Percentiles rank a stretch among this genome's conserved stretches.
Evolutionary conservation across 352 stramenopile species (phyloP).

Genomic region (Plasmopara halstedii): DNA sequence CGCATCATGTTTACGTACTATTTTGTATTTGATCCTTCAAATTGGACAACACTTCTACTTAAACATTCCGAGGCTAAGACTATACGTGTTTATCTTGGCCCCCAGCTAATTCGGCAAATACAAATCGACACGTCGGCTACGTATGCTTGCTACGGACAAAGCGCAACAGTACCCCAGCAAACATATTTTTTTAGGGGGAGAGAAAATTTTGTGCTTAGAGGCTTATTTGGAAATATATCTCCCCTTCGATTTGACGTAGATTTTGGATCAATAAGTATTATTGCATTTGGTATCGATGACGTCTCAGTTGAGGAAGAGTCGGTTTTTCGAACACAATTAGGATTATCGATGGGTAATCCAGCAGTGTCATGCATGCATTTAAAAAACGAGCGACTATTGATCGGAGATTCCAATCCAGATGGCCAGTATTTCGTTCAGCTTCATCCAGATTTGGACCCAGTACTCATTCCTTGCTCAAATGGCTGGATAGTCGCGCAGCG

Average conservation of each 20-base stretch:
- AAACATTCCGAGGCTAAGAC: slow-evolving; percentile 29
- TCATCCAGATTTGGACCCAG: slow-evolving; percentile 14
- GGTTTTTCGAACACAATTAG: slow-evolving; percentile 38
- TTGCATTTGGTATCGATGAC: slow-evolving; percentile 52
- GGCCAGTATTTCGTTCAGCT: slow-evolving; percentile 47
- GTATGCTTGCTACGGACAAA: slow-evolving; percentile 34
- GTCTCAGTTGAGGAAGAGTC: slow-evolving; percentile 55
- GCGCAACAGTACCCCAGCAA: slow-evolving; percentile 2
- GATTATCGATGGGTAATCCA: slow-evolving; percentile 34
- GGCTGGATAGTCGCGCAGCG: slow-evolving; percentile 53
- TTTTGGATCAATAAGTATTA: slow-evolving; percentile 32
- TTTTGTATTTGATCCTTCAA: slow-evolving; percentile 41
- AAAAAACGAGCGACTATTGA: slow-evolving; percentile 26
- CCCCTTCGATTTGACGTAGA: slow-evolving; percentile 35
- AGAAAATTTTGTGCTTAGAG: slow-evolving; percentile 32
- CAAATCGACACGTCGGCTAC: slow-evolving; percentile 30
- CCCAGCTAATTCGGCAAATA: slow-evolving; percentile 31
- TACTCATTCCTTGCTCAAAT: slow-evolving; percentile 38
- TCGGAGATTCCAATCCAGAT: slow-evolving; percentile 43
- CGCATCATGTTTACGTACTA: slow-evolving; percentile 59
- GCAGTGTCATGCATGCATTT: slow-evolving; percentile 46
- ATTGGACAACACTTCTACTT: slow-evolving; percentile 20
- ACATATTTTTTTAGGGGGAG: slow-evolving; percentile 31
- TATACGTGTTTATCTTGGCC: slow-evolving; percentile 41
- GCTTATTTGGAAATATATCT: slow-evolving; percentile 29